Percentiles rank a stretch among this genome's conserved stretches.
phyloP scores from a whole-genome alignment of 176 grass and related monocot species.

The Eremochloa ophiuroides region DNA sequence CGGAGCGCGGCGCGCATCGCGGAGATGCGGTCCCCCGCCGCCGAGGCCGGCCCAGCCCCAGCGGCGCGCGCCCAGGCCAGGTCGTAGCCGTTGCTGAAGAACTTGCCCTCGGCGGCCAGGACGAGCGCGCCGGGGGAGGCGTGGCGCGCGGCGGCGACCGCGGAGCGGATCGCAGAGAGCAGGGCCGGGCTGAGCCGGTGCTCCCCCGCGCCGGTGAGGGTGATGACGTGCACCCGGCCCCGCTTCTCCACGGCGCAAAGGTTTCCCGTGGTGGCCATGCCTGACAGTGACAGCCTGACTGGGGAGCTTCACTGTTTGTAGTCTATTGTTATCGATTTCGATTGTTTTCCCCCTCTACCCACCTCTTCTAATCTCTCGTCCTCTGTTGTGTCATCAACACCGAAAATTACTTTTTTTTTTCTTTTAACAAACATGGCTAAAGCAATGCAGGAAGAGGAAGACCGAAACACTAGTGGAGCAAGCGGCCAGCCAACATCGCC shows the following conservation, averaged over 20 bases:
- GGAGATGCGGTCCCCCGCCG: background rate
- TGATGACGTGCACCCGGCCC: slow-evolving; percentile 58
- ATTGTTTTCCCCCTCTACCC: too few relatives aligned
- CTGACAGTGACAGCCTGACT: background rate
- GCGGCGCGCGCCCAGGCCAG: slow-evolving; percentile 46
- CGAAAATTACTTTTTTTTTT: too few relatives aligned
- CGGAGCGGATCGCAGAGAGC: slow-evolving; percentile 45
- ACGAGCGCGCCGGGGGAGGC: slow-evolving; percentile 39
- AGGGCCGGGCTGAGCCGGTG: slow-evolving; percentile 49
- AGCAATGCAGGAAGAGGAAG: too few relatives aligned
- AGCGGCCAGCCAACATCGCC: too few relatives aligned
- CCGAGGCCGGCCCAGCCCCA: background rate
- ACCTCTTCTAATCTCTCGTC: too few relatives aligned
- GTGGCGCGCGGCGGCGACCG: slow-evolving; percentile 19
- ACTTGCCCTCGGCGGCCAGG: slow-evolving; percentile 60
- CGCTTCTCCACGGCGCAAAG: slow-evolving; percentile 56
- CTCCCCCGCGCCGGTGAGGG: slow-evolving; percentile 54
- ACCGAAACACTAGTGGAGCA: too few relatives aligned
- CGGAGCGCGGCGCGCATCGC: background rate
- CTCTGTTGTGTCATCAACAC: too few relatives aligned
- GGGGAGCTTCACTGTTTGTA: too few relatives aligned
- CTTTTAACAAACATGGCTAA: too few relatives aligned
- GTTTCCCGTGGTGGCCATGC: background rate
- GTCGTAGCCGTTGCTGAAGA: slow-evolving; percentile 86
- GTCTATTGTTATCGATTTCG: too few relatives aligned